phyloP scores from a whole-genome alignment of 1,139 yeast species.

The Candida sp. region DNA sequence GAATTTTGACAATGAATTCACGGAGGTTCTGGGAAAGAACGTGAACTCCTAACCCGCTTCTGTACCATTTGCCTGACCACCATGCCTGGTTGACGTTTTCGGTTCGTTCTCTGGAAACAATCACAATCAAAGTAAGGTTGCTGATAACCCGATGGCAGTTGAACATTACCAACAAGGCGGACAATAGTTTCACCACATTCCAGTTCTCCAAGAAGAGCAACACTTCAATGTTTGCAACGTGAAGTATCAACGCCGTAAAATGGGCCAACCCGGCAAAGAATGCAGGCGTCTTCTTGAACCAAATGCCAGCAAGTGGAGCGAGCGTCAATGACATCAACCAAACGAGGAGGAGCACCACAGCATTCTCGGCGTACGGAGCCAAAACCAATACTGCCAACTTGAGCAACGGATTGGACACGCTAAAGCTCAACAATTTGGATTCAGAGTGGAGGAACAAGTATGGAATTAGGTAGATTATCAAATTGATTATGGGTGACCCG shows the following conservation, averaged over 20 bases:
- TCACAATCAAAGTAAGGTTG: constrained; percentile 39
- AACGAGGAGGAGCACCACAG: constrained; percentile 40
- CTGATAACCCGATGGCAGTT: constrained; percentile 53
- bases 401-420: constrained; percentile 55
- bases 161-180: constrained; percentile 60
- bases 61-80: constrained; percentile 88
- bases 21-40: constrained; percentile 68
- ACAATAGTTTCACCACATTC: constrained; percentile 58
- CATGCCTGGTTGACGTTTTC: constrained; percentile 68
- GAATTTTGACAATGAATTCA: constrained; percentile 68
- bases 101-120: constrained; percentile 63
- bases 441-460: constrained; percentile 68
- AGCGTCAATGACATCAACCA: constrained; percentile 51
- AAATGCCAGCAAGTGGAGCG: constrained; percentile 47
- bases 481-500: constrained; percentile 48
- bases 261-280: constrained; percentile 57
- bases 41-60: constrained; percentile 61
- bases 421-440: constrained; percentile 54
- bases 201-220: constrained; percentile 69
- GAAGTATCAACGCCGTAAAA: constrained; percentile 51
- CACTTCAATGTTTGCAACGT: constrained; percentile 59
- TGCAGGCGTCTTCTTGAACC: constrained; percentile 39
- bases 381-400: constrained; percentile 55
- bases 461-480: constrained; percentile 54
- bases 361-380: constrained; percentile 58